A percentile compares a stretch with the other conserved stretches of the same genome.
Conservation (phyloP, 257 asterid genomes). For the Solanum corneliomulleri region DNA sequence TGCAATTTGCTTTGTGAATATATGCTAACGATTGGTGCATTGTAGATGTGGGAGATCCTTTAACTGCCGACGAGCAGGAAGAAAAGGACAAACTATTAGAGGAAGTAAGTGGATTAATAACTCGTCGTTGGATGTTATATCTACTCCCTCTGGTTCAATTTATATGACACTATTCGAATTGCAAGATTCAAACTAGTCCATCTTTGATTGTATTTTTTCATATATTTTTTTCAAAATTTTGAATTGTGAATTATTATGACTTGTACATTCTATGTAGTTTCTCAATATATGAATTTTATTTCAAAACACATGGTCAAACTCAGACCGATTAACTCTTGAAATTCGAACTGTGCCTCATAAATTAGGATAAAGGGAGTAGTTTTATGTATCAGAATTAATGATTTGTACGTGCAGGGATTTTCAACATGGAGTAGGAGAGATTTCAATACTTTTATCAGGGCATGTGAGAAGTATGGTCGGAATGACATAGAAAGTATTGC, state of each 20-base stretch:
- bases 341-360: neutral
- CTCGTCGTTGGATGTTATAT: neutral
- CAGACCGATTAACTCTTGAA: neutral
- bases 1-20: neutral
- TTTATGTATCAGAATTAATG: neutral
- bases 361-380: neutral
- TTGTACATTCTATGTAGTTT: neutral
- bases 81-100: conserved; percentile 80
- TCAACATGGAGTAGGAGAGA: conserved; percentile 98
- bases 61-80: conserved; percentile 97
- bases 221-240: neutral
- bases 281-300: neutral
- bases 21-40: conserved; percentile 11
- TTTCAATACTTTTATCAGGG: conserved; percentile 87
- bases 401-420: conserved; percentile 51
- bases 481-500: conserved; percentile 72
- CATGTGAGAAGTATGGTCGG: conserved; percentile 96
- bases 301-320: neutral
- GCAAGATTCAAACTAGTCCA: neutral
- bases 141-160: neutral
- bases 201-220: neutral
- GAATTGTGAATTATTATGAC: neutral
- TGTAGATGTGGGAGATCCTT: conserved; percentile 85
- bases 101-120: conserved; percentile 36
- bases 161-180: neutral